Conservation (phyloP, 2,329 filamentous ascomycete species). For the Ceratocystis eucalypticola region DNA sequence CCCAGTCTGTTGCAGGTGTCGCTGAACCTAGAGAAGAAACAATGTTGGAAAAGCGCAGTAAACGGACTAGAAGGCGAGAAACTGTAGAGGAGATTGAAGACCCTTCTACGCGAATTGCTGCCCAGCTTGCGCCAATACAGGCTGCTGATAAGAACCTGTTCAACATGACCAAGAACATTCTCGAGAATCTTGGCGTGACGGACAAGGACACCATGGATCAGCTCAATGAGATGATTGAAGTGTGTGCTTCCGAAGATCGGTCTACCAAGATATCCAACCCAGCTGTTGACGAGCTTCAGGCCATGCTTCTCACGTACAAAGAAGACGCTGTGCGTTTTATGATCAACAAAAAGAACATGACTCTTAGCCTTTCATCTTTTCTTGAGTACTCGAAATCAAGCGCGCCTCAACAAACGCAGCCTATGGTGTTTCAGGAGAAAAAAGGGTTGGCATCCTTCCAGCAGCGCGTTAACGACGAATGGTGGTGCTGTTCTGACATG, state of each 20-base stretch:
- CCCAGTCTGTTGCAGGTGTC: constrained; percentile 48
- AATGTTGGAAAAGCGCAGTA: constrained; percentile 47
- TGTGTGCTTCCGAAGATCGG: constrained; percentile 38
- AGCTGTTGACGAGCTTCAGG: constrained; percentile 37
- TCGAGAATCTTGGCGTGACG: constrained; percentile 42
- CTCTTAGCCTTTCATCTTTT: constrained; percentile 45
- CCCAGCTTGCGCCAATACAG: constrained; percentile 43
- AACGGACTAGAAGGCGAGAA: constrained; percentile 49
- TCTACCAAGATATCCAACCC: constrained; percentile 34
- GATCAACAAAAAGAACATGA: constrained; percentile 39
- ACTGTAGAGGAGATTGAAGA: constrained; percentile 42
- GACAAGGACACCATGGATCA: constrained; percentile 35
- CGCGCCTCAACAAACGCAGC: constrained; percentile 36
- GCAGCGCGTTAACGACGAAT: constrained; percentile 34
- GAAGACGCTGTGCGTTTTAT: constrained; percentile 42
- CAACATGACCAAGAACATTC: constrained; percentile 39
- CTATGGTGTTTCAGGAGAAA: constrained; percentile 38
- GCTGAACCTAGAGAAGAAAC: constrained; percentile 46
- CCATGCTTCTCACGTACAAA: constrained; percentile 36
- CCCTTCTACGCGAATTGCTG: constrained; percentile 38
- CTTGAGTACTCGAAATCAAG: constrained; percentile 48
- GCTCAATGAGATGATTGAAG: constrained; percentile 39
- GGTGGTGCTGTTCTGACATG: constrained; percentile 43
- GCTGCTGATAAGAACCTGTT: constrained; percentile 44
- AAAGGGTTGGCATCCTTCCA: constrained; percentile 41